Evolutionary conservation across 805 yeast species (phyloP).

Genomic region (Metschnikowia dekortorum): DNA sequence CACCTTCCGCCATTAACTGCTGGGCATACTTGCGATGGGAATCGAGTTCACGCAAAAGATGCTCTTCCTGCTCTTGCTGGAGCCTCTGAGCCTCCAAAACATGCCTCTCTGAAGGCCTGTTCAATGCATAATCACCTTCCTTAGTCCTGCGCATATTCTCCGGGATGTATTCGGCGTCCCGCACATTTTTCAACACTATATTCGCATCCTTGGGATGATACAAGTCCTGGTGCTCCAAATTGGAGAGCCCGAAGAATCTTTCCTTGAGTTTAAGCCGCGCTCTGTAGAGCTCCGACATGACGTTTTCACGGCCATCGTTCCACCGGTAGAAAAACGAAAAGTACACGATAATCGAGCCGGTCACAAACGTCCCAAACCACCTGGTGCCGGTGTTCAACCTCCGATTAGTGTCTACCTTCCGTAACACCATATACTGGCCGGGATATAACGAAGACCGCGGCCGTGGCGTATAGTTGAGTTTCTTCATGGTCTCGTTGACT

Average conservation of each 20-base stretch:
- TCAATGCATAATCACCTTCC: constrained; percentile 49
- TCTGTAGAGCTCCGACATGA: constrained; percentile 65
- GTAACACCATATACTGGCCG: constrained; percentile 70
- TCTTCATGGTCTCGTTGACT: constrained; percentile 69
- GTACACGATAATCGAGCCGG: constrained; percentile 48
- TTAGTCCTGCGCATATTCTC: constrained; percentile 39
- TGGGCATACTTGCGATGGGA: constrained; percentile 19
- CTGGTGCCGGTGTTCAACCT: constrained; percentile 59
- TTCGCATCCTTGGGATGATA: constrained; percentile 40
- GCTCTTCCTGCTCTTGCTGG: constrained; percentile 63
- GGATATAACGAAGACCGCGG: constrained; percentile 72
- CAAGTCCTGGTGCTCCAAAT: constrained; percentile 62
- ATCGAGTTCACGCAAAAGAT: constrained; percentile 32
- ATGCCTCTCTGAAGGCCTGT: constrained; percentile 68
- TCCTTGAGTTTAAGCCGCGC: constrained; percentile 55
- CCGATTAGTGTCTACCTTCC: constrained; percentile 50
- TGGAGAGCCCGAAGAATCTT: constrained; percentile 49
- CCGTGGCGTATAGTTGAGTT: constrained; percentile 70
- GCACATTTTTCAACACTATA: constrained; percentile 38
- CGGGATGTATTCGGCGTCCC: constrained; percentile 41
- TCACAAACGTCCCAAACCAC: constrained; percentile 49
- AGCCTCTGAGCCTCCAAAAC: constrained; percentile 69
- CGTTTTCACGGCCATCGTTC: constrained; percentile 80
- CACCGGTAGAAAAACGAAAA: constrained; percentile 73
- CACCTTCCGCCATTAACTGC: constrained; percentile 9